Evolutionary conservation across 1,284 basidiomycete species (phyloP), one percentile per base, ranked within the genome.

Genomic region (Psilocybe mexicana): DNA sequence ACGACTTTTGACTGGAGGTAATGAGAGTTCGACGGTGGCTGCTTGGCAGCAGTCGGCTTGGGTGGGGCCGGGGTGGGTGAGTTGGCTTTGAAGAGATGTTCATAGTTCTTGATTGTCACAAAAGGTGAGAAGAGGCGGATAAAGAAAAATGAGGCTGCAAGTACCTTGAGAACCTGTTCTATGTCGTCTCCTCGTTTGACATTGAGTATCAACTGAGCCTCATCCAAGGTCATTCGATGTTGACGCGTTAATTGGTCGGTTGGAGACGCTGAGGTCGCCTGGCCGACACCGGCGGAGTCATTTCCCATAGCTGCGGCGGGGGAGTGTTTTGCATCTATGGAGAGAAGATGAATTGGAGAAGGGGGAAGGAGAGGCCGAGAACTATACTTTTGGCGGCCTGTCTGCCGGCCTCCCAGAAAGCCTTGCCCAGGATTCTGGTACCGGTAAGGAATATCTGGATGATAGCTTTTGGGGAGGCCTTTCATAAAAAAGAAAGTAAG

Each of bases 1-100:
- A 95, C 88, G 23, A 99, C 92, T 78, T 99, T 99, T 57, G 93
- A 96, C 72, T 98, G 96, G 26, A 99, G 81, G 76, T 99, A 99
- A 74, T 94, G 92, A 36, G 92, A 93, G 72, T 93, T 75, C 44
- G 76, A 71, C n/a, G 82, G 80, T 28, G 75, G 70, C 11, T 70
- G 71, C 67, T 76, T 79, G 14, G 76, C 70, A 14, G 76, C 64
- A 46, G 76, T 63, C 6, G 81, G 75, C 65, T 84, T 79, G 44
- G 81, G 74, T 24, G 82, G 75, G 51, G 83, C 76, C 48, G 84
- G 79, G n/a, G 85, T 82, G 6, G 88, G 87, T 48, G 90, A 81
- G 76, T 98, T 94, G 58, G 86, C 86, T 72, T 91, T 89, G 81
- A 98, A 98, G 55, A 99, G 80, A 69, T 92, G 88, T 66, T 98